Percentiles rank a stretch among this genome's conserved stretches.
Conservation (phyloP, 352 stramenopile genomes). For the Phytopythium ostracodes region DNA sequence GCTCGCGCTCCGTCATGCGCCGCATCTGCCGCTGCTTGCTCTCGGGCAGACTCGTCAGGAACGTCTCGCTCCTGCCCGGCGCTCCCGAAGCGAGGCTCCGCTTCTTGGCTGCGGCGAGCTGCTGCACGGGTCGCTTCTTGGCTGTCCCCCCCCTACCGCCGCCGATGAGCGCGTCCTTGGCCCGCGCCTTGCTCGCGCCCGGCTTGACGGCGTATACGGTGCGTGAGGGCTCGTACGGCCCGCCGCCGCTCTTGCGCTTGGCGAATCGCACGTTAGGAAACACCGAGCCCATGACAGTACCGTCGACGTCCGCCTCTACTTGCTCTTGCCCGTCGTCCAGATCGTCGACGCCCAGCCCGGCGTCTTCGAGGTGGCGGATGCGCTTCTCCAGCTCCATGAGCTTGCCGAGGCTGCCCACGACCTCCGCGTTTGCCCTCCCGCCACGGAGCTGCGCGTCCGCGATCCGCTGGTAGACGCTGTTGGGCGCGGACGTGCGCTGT, state of each 20-base stretch:
- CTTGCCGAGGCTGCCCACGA: conserved; percentile 80
- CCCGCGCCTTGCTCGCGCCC: conserved; percentile 26
- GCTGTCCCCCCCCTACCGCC: not conserved
- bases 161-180: conserved; percentile 17
- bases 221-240: conserved; percentile 37
- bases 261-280: conserved; percentile 46
- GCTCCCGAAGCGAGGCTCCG: conserved; percentile 14
- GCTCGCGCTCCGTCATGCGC: conserved; percentile 60
- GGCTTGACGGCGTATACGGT: conserved; percentile 58
- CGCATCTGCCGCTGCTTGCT: conserved; percentile 59
- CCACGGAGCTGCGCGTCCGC: conserved; percentile 14
- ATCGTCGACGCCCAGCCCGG: conserved; percentile 38
- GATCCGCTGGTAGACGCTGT: conserved; percentile 32
- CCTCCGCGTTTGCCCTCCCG: conserved; percentile 26
- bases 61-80: conserved; percentile 26
- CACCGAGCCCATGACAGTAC: conserved; percentile 15
- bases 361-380: conserved; percentile 80
- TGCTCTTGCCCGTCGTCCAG: conserved; percentile 26
- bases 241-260: conserved; percentile 37
- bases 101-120: conserved; percentile 17
- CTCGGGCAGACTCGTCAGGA: conserved; percentile 55
- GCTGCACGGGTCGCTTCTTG: not conserved
- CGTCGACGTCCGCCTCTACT: conserved; percentile 18
- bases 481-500: conserved; percentile 9
- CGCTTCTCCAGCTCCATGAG: conserved; percentile 89